Evolutionary conservation across 768 basidiomycete species (phyloP).

Genomic region (Hypsizygus marmoreus): DNA sequence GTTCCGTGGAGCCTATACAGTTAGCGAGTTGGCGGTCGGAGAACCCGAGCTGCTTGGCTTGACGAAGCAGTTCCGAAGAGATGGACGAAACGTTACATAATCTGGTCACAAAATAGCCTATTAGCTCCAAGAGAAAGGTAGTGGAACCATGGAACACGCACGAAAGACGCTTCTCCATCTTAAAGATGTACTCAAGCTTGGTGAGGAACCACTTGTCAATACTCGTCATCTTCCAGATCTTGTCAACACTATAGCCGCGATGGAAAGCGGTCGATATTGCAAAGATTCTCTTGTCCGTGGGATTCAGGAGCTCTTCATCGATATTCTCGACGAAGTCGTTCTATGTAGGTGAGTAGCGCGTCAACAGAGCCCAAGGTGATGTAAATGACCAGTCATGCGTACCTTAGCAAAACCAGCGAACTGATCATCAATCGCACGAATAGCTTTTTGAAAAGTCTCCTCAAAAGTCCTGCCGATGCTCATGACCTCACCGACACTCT

Average conservation of each 20-base stretch:
- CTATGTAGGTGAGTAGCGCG: no score
- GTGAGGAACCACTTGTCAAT: conserved; percentile 99
- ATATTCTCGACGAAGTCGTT: conserved; percentile 88
- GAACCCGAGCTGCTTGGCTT: conserved; percentile 94
- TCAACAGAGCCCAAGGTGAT: no score
- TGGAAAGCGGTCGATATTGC: conserved; percentile 94
- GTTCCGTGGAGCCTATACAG: conserved; percentile 86
- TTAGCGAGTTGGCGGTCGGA: conserved; percentile 88
- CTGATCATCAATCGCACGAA: conserved; percentile 93
- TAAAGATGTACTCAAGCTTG: conserved; percentile 80
- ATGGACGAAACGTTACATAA: conserved; percentile 66
- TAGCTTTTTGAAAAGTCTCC: conserved; percentile 98
- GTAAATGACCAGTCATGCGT: conserved; percentile 4
- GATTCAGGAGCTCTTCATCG: conserved; percentile 90
- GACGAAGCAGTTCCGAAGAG: conserved; percentile 61
- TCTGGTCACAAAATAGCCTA: conserved; percentile 36
- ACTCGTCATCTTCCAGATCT: conserved; percentile 96
- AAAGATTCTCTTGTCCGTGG: conserved; percentile 96
- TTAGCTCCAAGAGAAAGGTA: neutral
- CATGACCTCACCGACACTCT: conserved; percentile 99
- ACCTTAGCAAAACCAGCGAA: conserved; percentile 92
- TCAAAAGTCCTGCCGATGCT: conserved; percentile 98
- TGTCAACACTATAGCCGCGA: conserved; percentile 90
- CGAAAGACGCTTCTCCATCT: conserved; percentile 78
- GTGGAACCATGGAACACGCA: conserved; percentile 39